A percentile compares a stretch with the other conserved stretches of the same genome.
Conservation (phyloP, 1,139 yeast genomes). For the Pneumocystis sp. region DNA sequence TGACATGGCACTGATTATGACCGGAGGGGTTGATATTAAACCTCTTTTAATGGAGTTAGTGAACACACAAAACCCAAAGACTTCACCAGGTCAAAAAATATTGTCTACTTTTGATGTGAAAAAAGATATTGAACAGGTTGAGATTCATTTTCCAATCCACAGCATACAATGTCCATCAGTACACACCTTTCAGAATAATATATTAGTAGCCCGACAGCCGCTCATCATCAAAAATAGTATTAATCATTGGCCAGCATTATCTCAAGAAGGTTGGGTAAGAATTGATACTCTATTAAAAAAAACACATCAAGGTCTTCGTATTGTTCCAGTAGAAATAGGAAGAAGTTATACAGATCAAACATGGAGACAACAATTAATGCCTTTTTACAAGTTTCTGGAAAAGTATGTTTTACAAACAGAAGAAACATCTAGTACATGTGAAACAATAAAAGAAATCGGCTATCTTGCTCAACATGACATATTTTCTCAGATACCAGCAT, state of each 20-base stretch:
- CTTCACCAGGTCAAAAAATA: neutral
- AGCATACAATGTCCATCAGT: neutral
- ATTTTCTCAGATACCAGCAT: slow-evolving; percentile 14
- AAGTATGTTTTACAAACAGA: neutral
- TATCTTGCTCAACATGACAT: slow-evolving; percentile 18
- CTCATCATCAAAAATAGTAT: slow-evolving; percentile 10
- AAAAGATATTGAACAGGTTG: neutral
- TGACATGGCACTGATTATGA: neutral
- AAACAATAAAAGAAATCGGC: slow-evolving; percentile 19
- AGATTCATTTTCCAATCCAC: neutral
- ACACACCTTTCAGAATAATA: neutral
- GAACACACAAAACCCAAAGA: neutral
- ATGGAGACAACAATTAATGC: slow-evolving; percentile 15
- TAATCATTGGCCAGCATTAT: slow-evolving; percentile 16
- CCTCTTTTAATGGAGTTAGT: neutral
- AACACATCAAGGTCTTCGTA: slow-evolving; percentile 13
- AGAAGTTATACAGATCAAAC: slow-evolving; percentile 10
- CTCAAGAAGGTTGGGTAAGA: slow-evolving; percentile 12
- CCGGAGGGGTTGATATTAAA: neutral
- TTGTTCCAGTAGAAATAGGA: slow-evolving; percentile 18
- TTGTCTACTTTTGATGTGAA: neutral
- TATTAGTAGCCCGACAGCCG: slow-evolving; percentile 3
- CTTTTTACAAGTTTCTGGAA: slow-evolving; percentile 12
- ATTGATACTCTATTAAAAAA: slow-evolving; percentile 8
- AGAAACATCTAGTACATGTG: neutral